phyloP scores from a whole-genome alignment of 2,329 filamentous ascomycete species.

The Penicillium corylophilum region DNA sequence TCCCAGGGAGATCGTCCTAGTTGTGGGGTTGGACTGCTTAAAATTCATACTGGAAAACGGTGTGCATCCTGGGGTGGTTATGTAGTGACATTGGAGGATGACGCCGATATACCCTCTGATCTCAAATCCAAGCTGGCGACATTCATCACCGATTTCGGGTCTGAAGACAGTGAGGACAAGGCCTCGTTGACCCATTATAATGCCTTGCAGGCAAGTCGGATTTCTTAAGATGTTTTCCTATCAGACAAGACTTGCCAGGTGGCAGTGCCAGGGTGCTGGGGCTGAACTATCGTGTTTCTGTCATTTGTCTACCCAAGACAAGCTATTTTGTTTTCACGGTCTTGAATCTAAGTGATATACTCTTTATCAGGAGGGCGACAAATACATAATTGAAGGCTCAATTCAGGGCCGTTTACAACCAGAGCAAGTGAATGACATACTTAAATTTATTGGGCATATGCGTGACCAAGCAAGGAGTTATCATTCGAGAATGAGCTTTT shows the following conservation, averaged over 20 bases:
- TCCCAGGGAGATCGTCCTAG: no score
- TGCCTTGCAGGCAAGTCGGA: neutral
- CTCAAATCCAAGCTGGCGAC: neutral
- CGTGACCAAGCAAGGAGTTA: no score
- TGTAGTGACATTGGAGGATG: neutral
- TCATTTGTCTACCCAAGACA: neutral
- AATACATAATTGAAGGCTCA: no score
- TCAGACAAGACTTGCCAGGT: neutral
- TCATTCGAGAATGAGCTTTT: no score
- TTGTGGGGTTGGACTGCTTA: no score
- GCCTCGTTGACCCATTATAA: neutral
- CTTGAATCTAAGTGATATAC: neutral
- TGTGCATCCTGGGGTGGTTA: no score
- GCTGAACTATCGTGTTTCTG: neutral
- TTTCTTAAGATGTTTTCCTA: neutral
- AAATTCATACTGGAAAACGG: no score
- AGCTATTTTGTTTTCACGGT: neutral
- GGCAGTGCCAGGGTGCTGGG: neutral
- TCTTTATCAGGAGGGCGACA: no score
- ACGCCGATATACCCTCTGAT: neutral
- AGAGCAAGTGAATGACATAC: no score
- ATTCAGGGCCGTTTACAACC: no score
- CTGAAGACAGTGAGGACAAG: neutral
- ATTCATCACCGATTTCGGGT: neutral
- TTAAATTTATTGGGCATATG: no score